Percentiles rank a stretch among this genome's conserved stretches.
Evolutionary conservation across 129 eudicot genomes (phyloP).

Genomic region (Centaurea solstitialis): DNA sequence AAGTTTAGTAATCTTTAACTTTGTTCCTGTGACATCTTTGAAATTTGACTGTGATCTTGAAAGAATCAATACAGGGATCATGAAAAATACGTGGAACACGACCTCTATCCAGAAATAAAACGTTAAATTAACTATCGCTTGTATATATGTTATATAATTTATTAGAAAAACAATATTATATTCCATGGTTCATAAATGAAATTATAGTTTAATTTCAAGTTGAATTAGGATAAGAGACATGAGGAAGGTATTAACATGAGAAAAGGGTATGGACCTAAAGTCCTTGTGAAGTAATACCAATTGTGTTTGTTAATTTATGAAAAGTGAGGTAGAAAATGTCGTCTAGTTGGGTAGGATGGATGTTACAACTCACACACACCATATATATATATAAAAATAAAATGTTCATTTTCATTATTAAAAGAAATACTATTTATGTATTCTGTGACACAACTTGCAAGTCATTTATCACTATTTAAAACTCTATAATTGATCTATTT

Average conservation of each 20-base stretch:
- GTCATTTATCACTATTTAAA: no score
- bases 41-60: background rate
- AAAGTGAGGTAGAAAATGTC: slow-evolving; percentile 9
- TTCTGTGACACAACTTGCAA: background rate
- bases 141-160: no score
- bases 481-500: background rate
- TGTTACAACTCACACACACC: background rate
- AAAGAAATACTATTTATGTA: background rate
- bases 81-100: no score
- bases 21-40: background rate
- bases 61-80: no score
- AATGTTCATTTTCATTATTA: background rate
- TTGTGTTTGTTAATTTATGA: background rate
- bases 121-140: no score
- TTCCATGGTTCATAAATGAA: background rate
- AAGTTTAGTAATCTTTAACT: background rate
- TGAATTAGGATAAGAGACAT: background rate
- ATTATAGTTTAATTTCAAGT: background rate
- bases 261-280: background rate
- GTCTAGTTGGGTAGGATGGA: slow-evolving; percentile 12
- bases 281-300: slow-evolving; percentile 1
- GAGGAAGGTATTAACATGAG: background rate
- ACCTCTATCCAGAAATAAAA: no score
- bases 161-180: background rate
- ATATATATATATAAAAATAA: background rate